Evolutionary conservation across 129 eudicot genomes (phyloP).

Genomic region (Flaveria brownii): DNA sequence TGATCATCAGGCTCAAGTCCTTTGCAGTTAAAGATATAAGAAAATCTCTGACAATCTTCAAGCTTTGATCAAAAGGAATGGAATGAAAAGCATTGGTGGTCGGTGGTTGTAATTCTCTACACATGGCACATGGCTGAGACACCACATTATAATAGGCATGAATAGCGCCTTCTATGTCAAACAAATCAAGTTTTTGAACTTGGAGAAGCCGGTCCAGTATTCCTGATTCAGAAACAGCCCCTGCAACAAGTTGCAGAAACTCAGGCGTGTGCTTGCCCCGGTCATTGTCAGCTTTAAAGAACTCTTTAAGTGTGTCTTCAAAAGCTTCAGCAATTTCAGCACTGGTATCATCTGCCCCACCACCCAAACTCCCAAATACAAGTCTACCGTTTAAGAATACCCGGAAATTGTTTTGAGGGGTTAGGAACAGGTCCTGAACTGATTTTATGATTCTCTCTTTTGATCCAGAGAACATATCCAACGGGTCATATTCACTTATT

Average conservation of each 20-base stretch:
- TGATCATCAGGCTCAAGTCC: slow-evolving; percentile 88
- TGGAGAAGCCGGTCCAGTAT: slow-evolving; percentile 64
- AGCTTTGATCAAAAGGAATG: slow-evolving; percentile 51
- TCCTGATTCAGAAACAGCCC: slow-evolving; percentile 53
- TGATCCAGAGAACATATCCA: slow-evolving; percentile 85
- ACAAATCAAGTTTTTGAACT: slow-evolving; percentile 75
- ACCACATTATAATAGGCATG: slow-evolving; percentile 87
- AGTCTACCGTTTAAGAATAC: slow-evolving; percentile 82
- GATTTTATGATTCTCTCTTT: slow-evolving; percentile 59
- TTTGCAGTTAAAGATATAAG: slow-evolving; percentile 80
- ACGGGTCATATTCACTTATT: slow-evolving; percentile 80
- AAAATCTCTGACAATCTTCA: slow-evolving; percentile 71
- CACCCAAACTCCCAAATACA: slow-evolving; percentile 72
- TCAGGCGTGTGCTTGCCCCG: slow-evolving; percentile 53
- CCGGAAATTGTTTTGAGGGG: slow-evolving; percentile 93
- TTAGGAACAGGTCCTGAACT: slow-evolving; percentile 60
- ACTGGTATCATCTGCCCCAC: slow-evolving; percentile 44
- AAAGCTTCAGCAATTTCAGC: slow-evolving; percentile 45
- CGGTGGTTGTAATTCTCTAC: slow-evolving; percentile 42
- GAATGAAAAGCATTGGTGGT: slow-evolving; percentile 46
- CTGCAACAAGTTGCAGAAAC: slow-evolving; percentile 68
- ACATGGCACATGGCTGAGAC: slow-evolving; percentile 65
- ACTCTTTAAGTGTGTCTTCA: slow-evolving; percentile 50
- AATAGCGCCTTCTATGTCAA: slow-evolving; percentile 93
- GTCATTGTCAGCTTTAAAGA: slow-evolving; percentile 53